Percentiles rank a stretch among this genome's conserved stretches.
phyloP scores from a whole-genome alignment of 129 eudicot genomes.

The Solidago caesia region DNA sequence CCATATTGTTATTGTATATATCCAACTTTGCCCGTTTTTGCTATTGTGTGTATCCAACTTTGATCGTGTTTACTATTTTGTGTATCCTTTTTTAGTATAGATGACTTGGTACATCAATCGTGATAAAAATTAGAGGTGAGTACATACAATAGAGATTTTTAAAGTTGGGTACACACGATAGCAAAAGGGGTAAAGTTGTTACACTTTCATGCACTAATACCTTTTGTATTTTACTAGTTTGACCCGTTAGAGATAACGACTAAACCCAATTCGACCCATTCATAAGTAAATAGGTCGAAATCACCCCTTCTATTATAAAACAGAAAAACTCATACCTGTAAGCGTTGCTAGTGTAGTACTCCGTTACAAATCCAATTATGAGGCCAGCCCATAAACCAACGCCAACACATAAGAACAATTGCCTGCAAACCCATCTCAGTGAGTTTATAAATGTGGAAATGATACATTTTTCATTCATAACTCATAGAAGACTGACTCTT shows the following conservation, averaged over 20 bases:
- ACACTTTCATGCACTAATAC: too few species aligned
- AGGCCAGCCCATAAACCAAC: constrained; percentile 97
- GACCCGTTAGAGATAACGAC: neutral
- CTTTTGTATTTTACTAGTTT: neutral
- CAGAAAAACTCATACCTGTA: constrained; percentile 47
- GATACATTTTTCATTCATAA: constrained; percentile 1
- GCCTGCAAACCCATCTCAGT: constrained; percentile 47
- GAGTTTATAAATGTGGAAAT: neutral
- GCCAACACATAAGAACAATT: constrained; percentile 67
- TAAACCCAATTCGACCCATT: neutral
- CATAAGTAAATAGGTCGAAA: neutral
- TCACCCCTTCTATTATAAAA: neutral
- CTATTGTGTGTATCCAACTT: too few species aligned
- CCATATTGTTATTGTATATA: too few species aligned
- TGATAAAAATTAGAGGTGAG: too few species aligned
- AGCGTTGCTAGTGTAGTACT: constrained; percentile 81
- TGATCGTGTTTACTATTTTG: too few species aligned
- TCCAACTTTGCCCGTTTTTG: too few species aligned
- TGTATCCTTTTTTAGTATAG: too few species aligned
- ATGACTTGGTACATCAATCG: too few species aligned
- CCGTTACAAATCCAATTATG: constrained; percentile 74
- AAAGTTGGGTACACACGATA: too few species aligned
- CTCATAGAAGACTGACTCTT: neutral
- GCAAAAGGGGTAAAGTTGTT: too few species aligned
- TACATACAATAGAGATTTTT: too few species aligned